Evolutionary conservation across 495 filamentous ascomycete genomes (phyloP).

Genomic region (Daldinia grandis): DNA sequence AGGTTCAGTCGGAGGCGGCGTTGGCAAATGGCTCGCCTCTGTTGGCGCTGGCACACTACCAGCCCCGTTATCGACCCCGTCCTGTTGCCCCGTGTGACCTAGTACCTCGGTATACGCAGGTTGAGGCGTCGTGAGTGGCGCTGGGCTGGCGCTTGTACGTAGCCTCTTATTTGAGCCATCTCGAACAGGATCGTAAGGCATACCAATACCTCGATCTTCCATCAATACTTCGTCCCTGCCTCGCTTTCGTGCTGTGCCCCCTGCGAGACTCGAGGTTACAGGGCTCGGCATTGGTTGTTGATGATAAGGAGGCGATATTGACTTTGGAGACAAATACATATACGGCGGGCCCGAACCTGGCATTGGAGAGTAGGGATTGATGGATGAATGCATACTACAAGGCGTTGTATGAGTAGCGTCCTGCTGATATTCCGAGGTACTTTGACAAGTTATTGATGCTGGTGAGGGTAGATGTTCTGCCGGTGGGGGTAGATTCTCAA

Average conservation of each 20-base stretch:
- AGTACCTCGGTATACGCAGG: not conserved
- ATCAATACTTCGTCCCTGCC: not conserved
- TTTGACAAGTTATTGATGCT: not conserved
- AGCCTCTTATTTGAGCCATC: not conserved
- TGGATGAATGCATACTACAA: not conserved
- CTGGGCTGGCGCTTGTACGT: not conserved
- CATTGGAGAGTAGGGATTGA: not conserved
- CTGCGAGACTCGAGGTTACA: not conserved
- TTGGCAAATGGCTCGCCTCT: not conserved
- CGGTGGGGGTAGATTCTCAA: no score
- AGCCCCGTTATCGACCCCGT: not conserved
- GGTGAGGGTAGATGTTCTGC: not conserved
- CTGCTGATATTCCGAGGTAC: not conserved
- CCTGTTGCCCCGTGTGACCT: not conserved
- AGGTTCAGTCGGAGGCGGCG: not conserved
- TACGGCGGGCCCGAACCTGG: not conserved
- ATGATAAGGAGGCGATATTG: not conserved
- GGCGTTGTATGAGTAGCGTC: not conserved
- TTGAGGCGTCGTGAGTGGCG: not conserved
- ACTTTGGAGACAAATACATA: not conserved
- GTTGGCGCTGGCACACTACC: not conserved
- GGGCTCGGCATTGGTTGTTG: not conserved
- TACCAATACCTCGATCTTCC: not conserved
- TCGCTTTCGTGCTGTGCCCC: constrained; percentile 2
- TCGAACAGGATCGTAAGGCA: not conserved